These are phyloP conservation scores for Globisporangium carolinianum DNA, from an alignment of 352 stramenopile genomes.

Conservation along the genomic window DNA sequence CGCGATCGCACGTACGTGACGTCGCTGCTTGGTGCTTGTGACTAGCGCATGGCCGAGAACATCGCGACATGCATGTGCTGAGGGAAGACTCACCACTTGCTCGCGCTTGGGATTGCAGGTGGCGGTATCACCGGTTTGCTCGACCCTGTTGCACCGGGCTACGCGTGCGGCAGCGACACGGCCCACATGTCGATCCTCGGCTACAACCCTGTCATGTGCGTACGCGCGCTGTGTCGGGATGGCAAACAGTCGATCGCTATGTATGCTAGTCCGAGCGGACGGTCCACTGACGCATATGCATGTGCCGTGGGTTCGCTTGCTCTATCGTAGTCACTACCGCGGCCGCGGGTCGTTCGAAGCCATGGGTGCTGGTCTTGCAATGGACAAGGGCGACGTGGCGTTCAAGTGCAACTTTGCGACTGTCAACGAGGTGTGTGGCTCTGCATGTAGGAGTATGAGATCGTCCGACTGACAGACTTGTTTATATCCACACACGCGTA, in stretches of 20 bases:
- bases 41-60: background rate
- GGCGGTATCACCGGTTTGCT: constrained; percentile 77
- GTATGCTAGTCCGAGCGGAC: too few relatives aligned
- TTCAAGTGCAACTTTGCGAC: constrained; percentile 90
- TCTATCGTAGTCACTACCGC: constrained; percentile 56
- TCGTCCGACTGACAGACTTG: too few relatives aligned
- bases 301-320: background rate
- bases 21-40: background rate
- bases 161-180: constrained; percentile 81
- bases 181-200: constrained; percentile 88
- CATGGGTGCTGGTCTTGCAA: constrained; percentile 77
- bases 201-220: constrained; percentile 78
- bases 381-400: constrained; percentile 81
- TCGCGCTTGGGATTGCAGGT: constrained; percentile 16
- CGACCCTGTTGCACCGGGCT: constrained; percentile 79
- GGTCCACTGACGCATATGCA: too few relatives aligned
- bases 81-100: too few relatives aligned
- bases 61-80: background rate
- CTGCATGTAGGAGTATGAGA: too few relatives aligned
- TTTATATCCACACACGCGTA: background rate
- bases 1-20: constrained; percentile 58
- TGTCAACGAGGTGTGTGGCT: constrained; percentile 27
- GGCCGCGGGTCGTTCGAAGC: constrained; percentile 83
- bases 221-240: background rate
- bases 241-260: too few relatives aligned